These are phyloP conservation scores for Ostreobium quekettii DNA, from an alignment of 139 green algal genomes.

Conservation along the genomic window DNA sequence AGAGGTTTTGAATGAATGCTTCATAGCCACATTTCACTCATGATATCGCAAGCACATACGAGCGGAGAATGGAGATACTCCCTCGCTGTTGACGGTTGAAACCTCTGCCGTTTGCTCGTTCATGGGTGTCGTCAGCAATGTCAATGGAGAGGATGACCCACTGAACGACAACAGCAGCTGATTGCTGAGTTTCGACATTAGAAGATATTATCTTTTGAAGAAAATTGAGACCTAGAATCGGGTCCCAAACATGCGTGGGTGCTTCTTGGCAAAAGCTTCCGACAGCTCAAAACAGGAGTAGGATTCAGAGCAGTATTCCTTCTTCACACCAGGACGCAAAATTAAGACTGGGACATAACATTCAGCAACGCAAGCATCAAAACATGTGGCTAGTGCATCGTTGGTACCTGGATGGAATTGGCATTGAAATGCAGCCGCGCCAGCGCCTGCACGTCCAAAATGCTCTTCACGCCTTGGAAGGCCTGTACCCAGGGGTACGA, in stretches of 20 bases:
- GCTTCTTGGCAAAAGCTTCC: too few species aligned
- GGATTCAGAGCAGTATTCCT: neutral
- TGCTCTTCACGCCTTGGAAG: slow-evolving; percentile 25
- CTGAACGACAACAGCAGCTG: neutral
- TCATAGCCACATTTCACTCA: too few species aligned
- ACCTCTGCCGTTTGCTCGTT: neutral
- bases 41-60: too few species aligned
- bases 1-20: too few species aligned
- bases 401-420: neutral
- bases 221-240: neutral
- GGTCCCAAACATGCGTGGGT: neutral
- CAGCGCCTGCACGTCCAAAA: slow-evolving; percentile 39
- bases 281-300: too few species aligned
- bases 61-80: neutral
- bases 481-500: slow-evolving; percentile 34
- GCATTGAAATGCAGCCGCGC: neutral
- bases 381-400: neutral
- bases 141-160: neutral
- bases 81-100: neutral
- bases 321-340: neutral
- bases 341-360: neutral
- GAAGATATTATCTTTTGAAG: neutral
- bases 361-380: neutral
- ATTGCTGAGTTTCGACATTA: neutral
- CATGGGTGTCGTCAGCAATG: neutral